Conservation (phyloP, 208 protist genomes). For the Trypanosoma conorhini region DNA sequence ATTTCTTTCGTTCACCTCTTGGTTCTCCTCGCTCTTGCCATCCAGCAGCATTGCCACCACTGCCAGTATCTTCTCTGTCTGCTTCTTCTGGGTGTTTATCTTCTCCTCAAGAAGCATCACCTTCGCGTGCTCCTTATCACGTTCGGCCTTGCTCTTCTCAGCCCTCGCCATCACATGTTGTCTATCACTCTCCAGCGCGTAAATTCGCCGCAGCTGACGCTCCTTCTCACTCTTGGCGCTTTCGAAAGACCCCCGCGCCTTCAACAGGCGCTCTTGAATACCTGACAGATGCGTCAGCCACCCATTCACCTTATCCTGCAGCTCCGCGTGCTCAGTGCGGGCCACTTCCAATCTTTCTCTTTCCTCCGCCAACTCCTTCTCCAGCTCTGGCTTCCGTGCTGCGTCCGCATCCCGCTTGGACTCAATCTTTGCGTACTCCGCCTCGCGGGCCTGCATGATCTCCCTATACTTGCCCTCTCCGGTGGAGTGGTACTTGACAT, state of each 20-base stretch:
- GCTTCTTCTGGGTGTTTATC: conserved; percentile 34
- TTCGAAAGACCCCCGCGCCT: conserved; percentile 58
- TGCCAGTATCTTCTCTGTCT: conserved; percentile 48
- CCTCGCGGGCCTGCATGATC: conserved; percentile 47
- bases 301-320: conserved; percentile 47
- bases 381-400: conserved; percentile 41
- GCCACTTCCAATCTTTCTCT: conserved; percentile 27
- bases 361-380: conserved; percentile 41
- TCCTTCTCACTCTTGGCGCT: conserved; percentile 50
- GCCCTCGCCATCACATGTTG: conserved; percentile 39
- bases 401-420: conserved; percentile 38
- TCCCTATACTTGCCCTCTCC: conserved; percentile 53
- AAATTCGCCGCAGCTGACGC: conserved; percentile 42
- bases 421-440: conserved; percentile 45
- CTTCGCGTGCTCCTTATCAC: conserved; percentile 50
- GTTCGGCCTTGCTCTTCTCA: conserved; percentile 41
- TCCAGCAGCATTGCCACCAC: conserved; percentile 37
- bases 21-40: conserved; percentile 6
- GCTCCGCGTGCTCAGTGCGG: conserved; percentile 32
- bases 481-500: conserved; percentile 38
- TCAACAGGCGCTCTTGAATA: conserved; percentile 52
- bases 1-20: background rate
- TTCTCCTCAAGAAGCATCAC: conserved; percentile 51
- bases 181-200: conserved; percentile 49
- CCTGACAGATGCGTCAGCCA: conserved; percentile 45